Conservation (phyloP, 306 rosid species). For the Cucurbita moschata region DNA sequence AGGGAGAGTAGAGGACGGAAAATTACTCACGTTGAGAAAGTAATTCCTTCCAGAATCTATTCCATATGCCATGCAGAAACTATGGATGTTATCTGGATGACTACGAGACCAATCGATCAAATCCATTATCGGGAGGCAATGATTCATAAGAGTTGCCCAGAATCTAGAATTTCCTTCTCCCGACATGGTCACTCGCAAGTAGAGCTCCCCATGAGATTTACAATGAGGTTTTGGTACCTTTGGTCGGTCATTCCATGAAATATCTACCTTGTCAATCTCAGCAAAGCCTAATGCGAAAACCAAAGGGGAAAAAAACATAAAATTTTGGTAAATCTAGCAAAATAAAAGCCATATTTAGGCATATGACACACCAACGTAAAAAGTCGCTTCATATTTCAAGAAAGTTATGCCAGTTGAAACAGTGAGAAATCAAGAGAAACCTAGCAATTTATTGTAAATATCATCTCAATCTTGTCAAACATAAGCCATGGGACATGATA, state of each 20-base stretch:
- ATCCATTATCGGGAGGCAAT: conserved; percentile 51
- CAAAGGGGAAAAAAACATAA: neutral
- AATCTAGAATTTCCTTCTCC: conserved; percentile 22
- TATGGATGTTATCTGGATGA: conserved; percentile 71
- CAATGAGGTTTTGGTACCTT: conserved; percentile 24
- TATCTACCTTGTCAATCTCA: conserved; percentile 66
- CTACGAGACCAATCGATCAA: conserved; percentile 89
- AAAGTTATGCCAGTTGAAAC: neutral
- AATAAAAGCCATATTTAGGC: neutral
- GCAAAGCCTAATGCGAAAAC: conserved; percentile 41
- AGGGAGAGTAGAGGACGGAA: neutral
- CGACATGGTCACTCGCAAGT: conserved; percentile 57
- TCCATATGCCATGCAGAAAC: conserved; percentile 53
- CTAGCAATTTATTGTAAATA: neutral
- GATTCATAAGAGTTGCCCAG: conserved; percentile 53
- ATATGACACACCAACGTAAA: neutral
- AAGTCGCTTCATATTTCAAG: neutral
- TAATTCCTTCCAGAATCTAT: conserved; percentile 68
- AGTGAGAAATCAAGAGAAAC: neutral
- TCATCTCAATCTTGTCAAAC: neutral
- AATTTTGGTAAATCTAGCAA: neutral
- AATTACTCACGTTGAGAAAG: conserved; percentile 43
- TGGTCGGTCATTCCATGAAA: conserved; percentile 53
- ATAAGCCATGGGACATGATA: neutral
- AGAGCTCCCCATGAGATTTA: conserved; percentile 58